phyloP scores from a whole-genome alignment of 495 filamentous ascomycete genomes.

The Aspergillus saccharolyticus region DNA sequence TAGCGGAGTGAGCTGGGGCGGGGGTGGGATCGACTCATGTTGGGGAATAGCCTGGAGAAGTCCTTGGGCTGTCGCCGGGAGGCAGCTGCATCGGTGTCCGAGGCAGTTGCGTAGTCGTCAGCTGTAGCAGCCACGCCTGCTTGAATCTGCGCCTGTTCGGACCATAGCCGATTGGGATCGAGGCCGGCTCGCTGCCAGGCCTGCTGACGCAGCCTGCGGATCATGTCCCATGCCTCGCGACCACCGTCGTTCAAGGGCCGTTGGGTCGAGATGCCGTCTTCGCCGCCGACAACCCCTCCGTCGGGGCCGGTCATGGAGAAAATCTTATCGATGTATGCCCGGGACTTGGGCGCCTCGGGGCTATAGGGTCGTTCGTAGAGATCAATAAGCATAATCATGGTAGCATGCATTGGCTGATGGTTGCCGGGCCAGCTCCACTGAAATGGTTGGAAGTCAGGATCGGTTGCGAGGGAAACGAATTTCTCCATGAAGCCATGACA shows the following conservation, averaged over 20 bases:
- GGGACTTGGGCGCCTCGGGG: conserved; percentile 43
- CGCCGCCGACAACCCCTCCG: conserved; percentile 47
- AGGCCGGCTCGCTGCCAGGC: conserved; percentile 48
- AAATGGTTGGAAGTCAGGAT: conserved; percentile 51
- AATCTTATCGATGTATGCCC: conserved; percentile 48
- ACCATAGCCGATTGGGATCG: conserved; percentile 43
- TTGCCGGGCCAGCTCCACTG: conserved; percentile 57
- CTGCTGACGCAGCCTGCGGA: conserved; percentile 46
- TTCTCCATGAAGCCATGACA: conserved; percentile 54
- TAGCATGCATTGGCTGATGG: conserved; percentile 53
- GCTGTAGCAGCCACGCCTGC: conserved; percentile 27
- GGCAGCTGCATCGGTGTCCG: conserved; percentile 5
- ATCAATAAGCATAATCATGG: conserved; percentile 55
- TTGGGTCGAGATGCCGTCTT: conserved; percentile 44
- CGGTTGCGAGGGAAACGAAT: conserved; percentile 48
- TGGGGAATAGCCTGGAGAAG: conserved; percentile 37
- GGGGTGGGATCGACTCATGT: conserved; percentile 34
- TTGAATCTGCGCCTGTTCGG: conserved; percentile 43
- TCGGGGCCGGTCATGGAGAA: conserved; percentile 49
- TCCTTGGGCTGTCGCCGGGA: conserved; percentile 23
- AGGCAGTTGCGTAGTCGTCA: conserved; percentile 18
- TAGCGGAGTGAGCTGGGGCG: conserved; percentile 28
- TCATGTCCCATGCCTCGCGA: conserved; percentile 52
- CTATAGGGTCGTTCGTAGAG: conserved; percentile 48
- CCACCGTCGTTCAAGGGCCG: conserved; percentile 49